phyloP scores from a whole-genome alignment of 805 yeast genomes.

The Wickerhamiella kurtzmanii region DNA sequence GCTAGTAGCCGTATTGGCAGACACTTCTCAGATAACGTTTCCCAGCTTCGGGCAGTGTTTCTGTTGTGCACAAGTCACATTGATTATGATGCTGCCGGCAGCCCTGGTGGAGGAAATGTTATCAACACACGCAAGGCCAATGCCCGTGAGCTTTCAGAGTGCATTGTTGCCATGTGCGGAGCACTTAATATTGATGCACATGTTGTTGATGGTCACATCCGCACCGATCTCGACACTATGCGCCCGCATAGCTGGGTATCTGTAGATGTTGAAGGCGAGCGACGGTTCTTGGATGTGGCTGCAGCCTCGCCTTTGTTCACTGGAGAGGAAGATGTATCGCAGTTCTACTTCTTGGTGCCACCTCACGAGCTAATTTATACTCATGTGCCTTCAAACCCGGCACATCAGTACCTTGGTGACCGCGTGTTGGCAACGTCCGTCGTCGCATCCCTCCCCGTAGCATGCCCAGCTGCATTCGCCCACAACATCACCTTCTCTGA shows the following conservation, averaged over 20 bases:
- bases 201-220: conserved; percentile 68
- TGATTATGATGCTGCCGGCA: conserved; percentile 29
- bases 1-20: conserved; percentile 40
- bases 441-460: conserved; percentile 70
- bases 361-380: conserved; percentile 70
- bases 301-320: conserved; percentile 44
- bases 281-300: conserved; percentile 65
- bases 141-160: conserved; percentile 60
- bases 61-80: conserved; percentile 50
- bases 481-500: conserved; percentile 46
- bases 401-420: conserved; percentile 56
- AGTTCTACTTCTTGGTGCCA: conserved; percentile 62
- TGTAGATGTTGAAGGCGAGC: conserved; percentile 58
- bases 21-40: conserved; percentile 40
- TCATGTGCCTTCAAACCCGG: conserved; percentile 69
- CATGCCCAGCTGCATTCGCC: conserved; percentile 66
- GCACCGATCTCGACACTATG: conserved; percentile 39
- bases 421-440: conserved; percentile 51
- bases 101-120: conserved; percentile 17
- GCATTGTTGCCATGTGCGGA: conserved; percentile 60
- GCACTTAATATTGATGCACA: conserved; percentile 61
- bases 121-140: conserved; percentile 40
- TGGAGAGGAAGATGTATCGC: conserved; percentile 28
- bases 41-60: conserved; percentile 52
- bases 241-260: conserved; percentile 76